A percentile compares a stretch with the other conserved stretches of the same genome.
These are phyloP conservation scores for Tephrocybe sp. DNA, from an alignment of 768 basidiomycete genomes.

Conservation along the genomic window DNA sequence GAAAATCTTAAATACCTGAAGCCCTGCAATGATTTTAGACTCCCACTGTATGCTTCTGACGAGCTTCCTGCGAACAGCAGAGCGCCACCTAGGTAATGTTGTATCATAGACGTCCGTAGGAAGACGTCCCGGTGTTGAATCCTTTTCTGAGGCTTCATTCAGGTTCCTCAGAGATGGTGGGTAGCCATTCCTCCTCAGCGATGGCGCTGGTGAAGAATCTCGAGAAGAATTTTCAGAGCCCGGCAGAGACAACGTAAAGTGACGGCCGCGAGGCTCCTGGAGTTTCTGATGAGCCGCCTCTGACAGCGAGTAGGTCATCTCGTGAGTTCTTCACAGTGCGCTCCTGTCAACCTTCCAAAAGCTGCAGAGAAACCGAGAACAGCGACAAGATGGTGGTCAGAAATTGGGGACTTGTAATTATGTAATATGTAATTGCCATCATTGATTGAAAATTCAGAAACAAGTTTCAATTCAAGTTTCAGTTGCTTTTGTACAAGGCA, in stretches of 20 bases:
- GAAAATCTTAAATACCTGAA: constrained; percentile 54
- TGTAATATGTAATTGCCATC: too few relatives aligned
- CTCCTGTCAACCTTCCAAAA: too few relatives aligned
- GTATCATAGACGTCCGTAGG: constrained; percentile 61
- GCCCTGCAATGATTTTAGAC: constrained; percentile 56
- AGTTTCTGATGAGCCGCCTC: constrained; percentile 9
- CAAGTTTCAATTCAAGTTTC: too few relatives aligned
- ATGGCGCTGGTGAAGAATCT: constrained; percentile 30
- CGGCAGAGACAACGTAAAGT: constrained; percentile 30
- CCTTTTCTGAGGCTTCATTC: constrained; percentile 1
- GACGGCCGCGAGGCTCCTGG: constrained; percentile 13
- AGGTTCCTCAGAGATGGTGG: constrained; percentile 9
- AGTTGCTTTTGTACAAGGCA: too few relatives aligned
- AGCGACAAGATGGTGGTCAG: too few relatives aligned
- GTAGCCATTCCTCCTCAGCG: constrained; percentile 16
- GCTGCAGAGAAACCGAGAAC: too few relatives aligned
- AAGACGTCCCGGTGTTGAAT: constrained; percentile 25
- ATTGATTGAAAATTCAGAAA: too few relatives aligned
- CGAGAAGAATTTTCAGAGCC: constrained; percentile 33
- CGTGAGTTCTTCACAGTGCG: too few relatives aligned
- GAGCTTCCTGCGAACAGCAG: constrained; percentile 53
- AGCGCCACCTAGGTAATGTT: constrained; percentile 66
- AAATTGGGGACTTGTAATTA: too few relatives aligned
- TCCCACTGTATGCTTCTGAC: constrained; percentile 57
- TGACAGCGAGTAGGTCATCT: constrained; percentile 6